Percentiles rank a stretch among this genome's conserved stretches.
Evolutionary conservation across 352 stramenopile genomes (phyloP).

Genomic region (Globisporangium acanthophoron): DNA sequence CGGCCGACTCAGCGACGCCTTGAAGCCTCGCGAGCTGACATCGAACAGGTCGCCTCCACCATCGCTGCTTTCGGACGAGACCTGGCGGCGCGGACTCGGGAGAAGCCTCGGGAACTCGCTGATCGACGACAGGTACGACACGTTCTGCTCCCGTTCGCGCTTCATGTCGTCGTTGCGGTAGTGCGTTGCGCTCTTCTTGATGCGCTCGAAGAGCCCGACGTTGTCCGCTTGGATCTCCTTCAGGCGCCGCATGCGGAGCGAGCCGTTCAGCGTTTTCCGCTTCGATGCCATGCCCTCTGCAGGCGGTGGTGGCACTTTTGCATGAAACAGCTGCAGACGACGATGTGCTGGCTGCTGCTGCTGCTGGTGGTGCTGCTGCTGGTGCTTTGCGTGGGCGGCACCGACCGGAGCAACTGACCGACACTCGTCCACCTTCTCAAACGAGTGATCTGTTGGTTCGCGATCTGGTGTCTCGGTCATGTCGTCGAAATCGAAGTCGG

Average conservation of each 20-base stretch:
- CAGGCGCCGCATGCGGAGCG: conserved; percentile 43
- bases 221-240: conserved; percentile 69
- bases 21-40: background rate
- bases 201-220: conserved; percentile 40
- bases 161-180: conserved; percentile 55
- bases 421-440: conserved; percentile 50
- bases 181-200: conserved; percentile 54
- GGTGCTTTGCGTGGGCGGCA: background rate
- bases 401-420: conserved; percentile 22
- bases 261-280: conserved; percentile 37
- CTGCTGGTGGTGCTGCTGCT: conserved; percentile 3
- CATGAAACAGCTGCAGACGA: background rate
- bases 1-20: conserved; percentile 1
- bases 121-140: conserved; percentile 67
- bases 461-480: background rate
- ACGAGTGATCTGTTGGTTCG: conserved; percentile 4
- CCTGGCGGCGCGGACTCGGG: conserved; percentile 12
- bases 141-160: conserved; percentile 63
- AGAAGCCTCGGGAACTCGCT: conserved; percentile 43
- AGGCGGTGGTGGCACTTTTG: conserved; percentile 16
- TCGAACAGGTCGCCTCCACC: background rate
- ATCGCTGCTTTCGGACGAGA: background rate
- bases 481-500: background rate
- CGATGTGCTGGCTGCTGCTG: conserved; percentile 1
- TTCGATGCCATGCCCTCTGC: background rate